Evolutionary conservation across 2,329 filamentous ascomycete species (phyloP), one percentile per base, ranked within the genome.

Genomic region (Exophiala bonariae): DNA sequence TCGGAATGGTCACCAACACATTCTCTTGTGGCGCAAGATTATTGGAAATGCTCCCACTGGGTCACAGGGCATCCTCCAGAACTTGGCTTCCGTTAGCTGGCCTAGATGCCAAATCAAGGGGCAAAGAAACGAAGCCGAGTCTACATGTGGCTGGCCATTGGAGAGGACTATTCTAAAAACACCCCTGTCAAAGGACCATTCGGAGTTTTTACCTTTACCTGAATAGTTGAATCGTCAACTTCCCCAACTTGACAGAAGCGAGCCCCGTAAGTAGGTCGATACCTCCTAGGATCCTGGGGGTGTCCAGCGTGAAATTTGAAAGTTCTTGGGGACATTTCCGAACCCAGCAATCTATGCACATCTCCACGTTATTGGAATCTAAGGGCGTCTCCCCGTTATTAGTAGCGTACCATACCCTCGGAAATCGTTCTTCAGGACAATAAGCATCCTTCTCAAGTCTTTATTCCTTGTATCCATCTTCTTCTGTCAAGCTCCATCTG

Each of bases 271-370:
- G 6, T n/a, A 7, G n/a, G 32, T 34, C 13, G 14, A n/a, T 34
- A 2, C 19, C 23, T 17, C 39, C 3, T n/a, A 11, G n/a, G 19
- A 16, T 31, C 14, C 26, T n/a, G 19, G 38, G 38, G 38, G 38
- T 41, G 30, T 31, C 23, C 19, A 26, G 23, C 20, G 13, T 41
- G 3, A 19, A 19, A 17, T 19, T 19, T 20, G 23, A 34, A 43
- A 20, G 16, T 26, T 34, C 23, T n/a, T n/a, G 40, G 18, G 40
- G 28, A 43, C 10, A 43, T 23, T 43, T 34, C 31, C 31, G 22
- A 19, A 43, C 22, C 8, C 32, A 34, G 14, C 30, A 14, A 33
- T 8, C 23, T 34, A 20, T 34, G 8, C 22, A 18, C 33, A 8
- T 17, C 17, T 31, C 26, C n/a, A n/a, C n/a, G n/a, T n/a, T n/a